phyloP scores from a whole-genome alignment of 192 early-diverging fungal genomes.

The Backusella psychrophila region DNA sequence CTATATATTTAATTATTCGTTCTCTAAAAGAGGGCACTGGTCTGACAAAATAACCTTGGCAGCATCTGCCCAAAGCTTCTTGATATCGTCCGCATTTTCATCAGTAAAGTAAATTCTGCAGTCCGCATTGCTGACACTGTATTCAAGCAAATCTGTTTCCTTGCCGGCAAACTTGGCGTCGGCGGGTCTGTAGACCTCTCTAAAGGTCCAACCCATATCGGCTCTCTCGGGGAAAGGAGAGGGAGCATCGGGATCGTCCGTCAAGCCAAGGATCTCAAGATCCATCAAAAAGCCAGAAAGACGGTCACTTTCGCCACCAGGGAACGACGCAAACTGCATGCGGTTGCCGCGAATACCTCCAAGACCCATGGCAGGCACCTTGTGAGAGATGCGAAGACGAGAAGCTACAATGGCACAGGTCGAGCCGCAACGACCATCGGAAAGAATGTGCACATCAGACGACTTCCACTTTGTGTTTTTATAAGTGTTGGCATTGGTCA shows the following conservation, averaged over 20 bases:
- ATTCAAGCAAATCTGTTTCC: conserved; percentile 25
- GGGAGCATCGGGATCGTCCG: conserved; percentile 29
- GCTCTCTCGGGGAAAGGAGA: conserved; percentile 33
- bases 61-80: conserved; percentile 29
- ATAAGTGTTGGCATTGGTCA: conserved; percentile 8
- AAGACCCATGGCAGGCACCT: conserved; percentile 31
- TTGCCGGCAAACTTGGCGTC: conserved; percentile 2
- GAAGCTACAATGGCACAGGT: conserved; percentile 40
- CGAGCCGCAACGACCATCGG: conserved; percentile 37
- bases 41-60: conserved; percentile 17
- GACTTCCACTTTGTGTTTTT: conserved; percentile 28
- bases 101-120: conserved; percentile 33
- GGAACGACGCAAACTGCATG: conserved; percentile 42
- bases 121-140: conserved; percentile 32
- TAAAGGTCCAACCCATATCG: conserved; percentile 40
- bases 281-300: conserved; percentile 31
- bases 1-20: background rate
- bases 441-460: conserved; percentile 27
- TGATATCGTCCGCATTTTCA: conserved; percentile 26
- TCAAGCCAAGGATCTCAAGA: conserved; percentile 18
- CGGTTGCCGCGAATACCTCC: conserved; percentile 37
- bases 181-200: conserved; percentile 30
- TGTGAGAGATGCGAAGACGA: conserved; percentile 29
- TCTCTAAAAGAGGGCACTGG: conserved; percentile 25
- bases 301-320: conserved; percentile 38